Base-by-base conservation (phyloP, 2,329 filamentous ascomycete genomes). In the Camillea tinctor region DNA sequence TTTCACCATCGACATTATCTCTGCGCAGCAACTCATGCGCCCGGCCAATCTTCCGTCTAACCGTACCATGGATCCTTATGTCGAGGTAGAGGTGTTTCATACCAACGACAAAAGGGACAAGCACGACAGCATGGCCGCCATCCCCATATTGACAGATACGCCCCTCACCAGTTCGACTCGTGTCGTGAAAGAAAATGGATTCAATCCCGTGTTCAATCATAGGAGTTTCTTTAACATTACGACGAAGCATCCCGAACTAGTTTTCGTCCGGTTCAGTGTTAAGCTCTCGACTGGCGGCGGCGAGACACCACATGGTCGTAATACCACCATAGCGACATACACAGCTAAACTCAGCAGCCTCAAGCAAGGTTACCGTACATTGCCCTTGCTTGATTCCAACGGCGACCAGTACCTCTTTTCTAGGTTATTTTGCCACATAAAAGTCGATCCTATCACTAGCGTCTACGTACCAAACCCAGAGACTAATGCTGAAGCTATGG, bases 351-450 rank as follows among this genome's bases (percentile, higher is more conserved):
- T 98, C 55, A 88, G 84, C 78, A 96, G 89, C 72, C 84, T 98
- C 50, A 92, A 94, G 73, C 88, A 95, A 75, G 95, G 95, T 24
- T 98, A 95, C 75, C 92, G 94, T 63, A 96, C 96, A 62, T 81
- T 98, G 56, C 95, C 94, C 11, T 82, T 99, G 17, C 90, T 92
- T 74, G 93, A 98, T 76, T 84, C 87, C 58, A 91, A 92, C 64
- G 95, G 93, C 62, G 93, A 97, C 69, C 92, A 93, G 69, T 98
- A 96, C 73, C 83, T 97, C 50, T 97, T 97, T 77, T 97, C 95
- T 2, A 96, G 93, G 11, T 81, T 99, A 17, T 97, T 98, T 75
- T 97, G 93, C 79, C 89, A 88, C 70, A 91, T 98, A 77, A 88
- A 88, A 67, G 90, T 85, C 26, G 81, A 84, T 48, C 79, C 81